These are phyloP conservation scores for Coffea humblotiana DNA, from an alignment of 305 asterid genomes.

Conservation along the genomic window DNA sequence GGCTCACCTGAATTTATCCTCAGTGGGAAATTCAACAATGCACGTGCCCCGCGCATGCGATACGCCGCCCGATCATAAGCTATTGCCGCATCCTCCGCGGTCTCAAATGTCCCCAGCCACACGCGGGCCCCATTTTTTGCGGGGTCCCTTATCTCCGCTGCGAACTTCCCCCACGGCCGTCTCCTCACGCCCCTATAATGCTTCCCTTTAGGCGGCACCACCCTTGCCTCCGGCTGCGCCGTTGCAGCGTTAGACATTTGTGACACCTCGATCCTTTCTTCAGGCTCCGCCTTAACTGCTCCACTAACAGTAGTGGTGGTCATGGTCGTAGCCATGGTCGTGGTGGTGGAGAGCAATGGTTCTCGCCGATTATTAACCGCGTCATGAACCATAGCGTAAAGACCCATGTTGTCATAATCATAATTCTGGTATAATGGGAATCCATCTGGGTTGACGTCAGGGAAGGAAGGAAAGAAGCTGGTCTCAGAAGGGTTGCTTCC, in stretches of 20 bases:
- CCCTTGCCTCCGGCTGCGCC: constrained; percentile 10
- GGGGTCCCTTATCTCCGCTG: constrained; percentile 71
- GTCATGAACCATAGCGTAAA: constrained; percentile 19
- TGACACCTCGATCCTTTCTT: background rate
- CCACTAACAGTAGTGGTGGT: background rate
- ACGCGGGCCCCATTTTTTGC: constrained; percentile 65
- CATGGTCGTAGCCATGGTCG: background rate
- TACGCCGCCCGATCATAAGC: constrained; percentile 68
- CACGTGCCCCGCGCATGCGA: constrained; percentile 69
- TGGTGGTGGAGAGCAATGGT: background rate
- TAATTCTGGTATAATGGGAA: background rate
- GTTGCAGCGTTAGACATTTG: background rate
- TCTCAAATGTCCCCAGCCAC: constrained; percentile 70
- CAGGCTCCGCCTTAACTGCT: constrained; percentile 25
- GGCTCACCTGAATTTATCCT: constrained; percentile 69
- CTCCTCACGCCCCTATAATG: constrained; percentile 65
- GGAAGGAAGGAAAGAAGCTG: constrained; percentile 2
- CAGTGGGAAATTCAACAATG: constrained; percentile 59
- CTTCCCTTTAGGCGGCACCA: constrained; percentile 26
- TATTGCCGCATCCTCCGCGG: constrained; percentile 73
- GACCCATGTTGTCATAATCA: constrained; percentile 11
- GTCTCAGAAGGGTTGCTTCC: constrained; percentile 13
- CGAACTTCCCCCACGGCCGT: constrained; percentile 75
- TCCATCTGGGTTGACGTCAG: constrained; percentile 4
- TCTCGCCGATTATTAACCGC: background rate